Base-by-base conservation (phyloP, 1,139 yeast species). In the Protomyces lactucae-debilis region DNA sequence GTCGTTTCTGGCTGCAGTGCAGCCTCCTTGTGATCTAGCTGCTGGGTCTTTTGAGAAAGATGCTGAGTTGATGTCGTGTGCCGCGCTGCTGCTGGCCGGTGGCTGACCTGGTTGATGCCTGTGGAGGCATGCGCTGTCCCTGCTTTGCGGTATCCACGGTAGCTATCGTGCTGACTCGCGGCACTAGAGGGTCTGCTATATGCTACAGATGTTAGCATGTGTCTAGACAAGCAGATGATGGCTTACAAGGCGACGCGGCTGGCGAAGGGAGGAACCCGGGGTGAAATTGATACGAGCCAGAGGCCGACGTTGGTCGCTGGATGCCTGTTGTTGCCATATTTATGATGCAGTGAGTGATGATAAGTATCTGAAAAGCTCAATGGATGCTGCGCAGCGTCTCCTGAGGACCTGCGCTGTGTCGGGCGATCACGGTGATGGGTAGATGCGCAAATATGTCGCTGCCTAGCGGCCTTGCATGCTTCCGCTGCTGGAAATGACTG, bases 271-370 rank as follows among this genome's bases (percentile, higher is more conserved):
- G 52, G 32, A 48, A 23, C 8, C 54, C 53, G 35, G 57, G 36
- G 52, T 52, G 32, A 43, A 52, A 32, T 12, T 39, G 37, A 45
- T 59, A 59, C 16, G 23, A 28, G 25, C 63, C 57, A 28, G 53
- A 55, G 18, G 63, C 63, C n/a, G 63, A 59, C 9, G 56, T 32
- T 3, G 63, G 63, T 23, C 57, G 39, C 25, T 52, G 46, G 10
- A 55, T 59, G 28, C 63, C 63, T 10, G 63, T 57, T 2, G 63
- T 57, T 18, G 63, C 63, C 63, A 59, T 59, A 46, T n/a, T 36
- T 14, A 14, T 16, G 43, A 37, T 37, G 43, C 43, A 37, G 8
- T 6, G 32, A 28, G 8, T 28, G 32, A 28, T 1, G 5, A 3
- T 28, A 4, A 28, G 32, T 3, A 6, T 28, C 32, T 28, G 32